These are phyloP conservation scores for Aspergillus sp. DNA, from an alignment of 2,329 filamentous ascomycete genomes.

Conservation along the genomic window DNA sequence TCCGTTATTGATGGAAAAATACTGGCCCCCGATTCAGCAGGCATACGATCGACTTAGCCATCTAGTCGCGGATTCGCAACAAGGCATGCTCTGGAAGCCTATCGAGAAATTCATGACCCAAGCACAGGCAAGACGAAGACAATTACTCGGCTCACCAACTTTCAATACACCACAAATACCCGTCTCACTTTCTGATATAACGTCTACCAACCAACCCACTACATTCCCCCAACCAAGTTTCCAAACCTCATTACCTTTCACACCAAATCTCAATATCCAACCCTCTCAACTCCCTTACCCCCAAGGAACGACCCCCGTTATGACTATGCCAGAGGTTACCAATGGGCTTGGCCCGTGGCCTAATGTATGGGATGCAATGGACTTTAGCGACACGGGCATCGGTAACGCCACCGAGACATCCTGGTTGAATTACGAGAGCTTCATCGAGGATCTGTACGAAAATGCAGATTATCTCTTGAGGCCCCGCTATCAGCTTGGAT, in stretches of 20 bases:
- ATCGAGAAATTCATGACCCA: conserved; percentile 25
- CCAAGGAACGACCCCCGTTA: too few relatives aligned
- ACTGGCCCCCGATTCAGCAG: conserved; percentile 21
- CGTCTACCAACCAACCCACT: background rate
- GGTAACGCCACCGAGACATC: conserved; percentile 12
- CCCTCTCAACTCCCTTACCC: too few relatives aligned
- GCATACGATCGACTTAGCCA: conserved; percentile 17
- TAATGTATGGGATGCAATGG: conserved; percentile 22
- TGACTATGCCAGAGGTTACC: background rate
- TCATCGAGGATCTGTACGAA: conserved; percentile 17
- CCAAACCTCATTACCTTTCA: background rate
- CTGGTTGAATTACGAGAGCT: conserved; percentile 24
- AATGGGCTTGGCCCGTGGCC: conserved; percentile 10
- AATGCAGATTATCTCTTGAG: too few relatives aligned
- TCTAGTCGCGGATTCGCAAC: conserved; percentile 20
- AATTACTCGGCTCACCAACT: conserved; percentile 1
- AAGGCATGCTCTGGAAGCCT: conserved; percentile 26
- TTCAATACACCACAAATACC: too few relatives aligned
- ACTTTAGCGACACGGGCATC: conserved; percentile 7
- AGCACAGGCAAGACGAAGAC: conserved; percentile 11
- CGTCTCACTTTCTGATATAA: background rate
- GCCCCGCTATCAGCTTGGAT: too few relatives aligned
- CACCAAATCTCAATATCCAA: background rate
- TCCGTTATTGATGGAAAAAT: conserved; percentile 15
- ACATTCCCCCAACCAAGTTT: too few relatives aligned